These are phyloP conservation scores for Vitis rotundifolia DNA, from an alignment of 164 flowering plant genomes.

Conservation along the genomic window DNA sequence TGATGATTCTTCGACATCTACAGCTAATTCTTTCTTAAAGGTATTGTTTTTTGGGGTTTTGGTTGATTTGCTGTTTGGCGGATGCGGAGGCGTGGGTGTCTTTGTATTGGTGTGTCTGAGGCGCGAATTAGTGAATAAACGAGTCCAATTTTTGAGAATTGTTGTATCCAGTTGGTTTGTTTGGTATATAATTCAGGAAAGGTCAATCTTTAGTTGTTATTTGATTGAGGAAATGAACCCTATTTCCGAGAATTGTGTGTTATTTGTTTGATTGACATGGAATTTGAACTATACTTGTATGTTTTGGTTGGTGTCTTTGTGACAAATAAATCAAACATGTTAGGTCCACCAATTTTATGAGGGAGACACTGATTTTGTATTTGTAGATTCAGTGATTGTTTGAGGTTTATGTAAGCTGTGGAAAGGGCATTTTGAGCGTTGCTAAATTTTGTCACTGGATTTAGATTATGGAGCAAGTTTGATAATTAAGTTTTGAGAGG, in stretches of 20 bases:
- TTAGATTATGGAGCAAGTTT: too few species aligned
- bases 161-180: not conserved
- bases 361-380: too few species aligned
- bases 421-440: not conserved
- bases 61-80: not conserved
- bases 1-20: conserved; percentile 20
- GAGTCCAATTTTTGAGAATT: not conserved
- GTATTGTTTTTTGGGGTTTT: conserved; percentile 23
- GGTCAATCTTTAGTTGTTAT: too few species aligned
- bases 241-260: not conserved
- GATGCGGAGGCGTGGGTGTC: not conserved
- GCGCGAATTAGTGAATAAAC: not conserved
- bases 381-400: not conserved
- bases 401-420: not conserved
- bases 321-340: too few species aligned
- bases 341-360: too few species aligned
- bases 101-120: not conserved
- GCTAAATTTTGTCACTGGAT: too few species aligned
- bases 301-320: too few species aligned
- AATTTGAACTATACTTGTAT: not conserved
- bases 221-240: not conserved
- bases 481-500: too few species aligned
- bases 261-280: not conserved
- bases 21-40: conserved; percentile 41
- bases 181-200: not conserved